These are phyloP conservation scores for Paecilomyces sp. DNA, from an alignment of 2,329 filamentous ascomycete species.

Conservation along the genomic window DNA sequence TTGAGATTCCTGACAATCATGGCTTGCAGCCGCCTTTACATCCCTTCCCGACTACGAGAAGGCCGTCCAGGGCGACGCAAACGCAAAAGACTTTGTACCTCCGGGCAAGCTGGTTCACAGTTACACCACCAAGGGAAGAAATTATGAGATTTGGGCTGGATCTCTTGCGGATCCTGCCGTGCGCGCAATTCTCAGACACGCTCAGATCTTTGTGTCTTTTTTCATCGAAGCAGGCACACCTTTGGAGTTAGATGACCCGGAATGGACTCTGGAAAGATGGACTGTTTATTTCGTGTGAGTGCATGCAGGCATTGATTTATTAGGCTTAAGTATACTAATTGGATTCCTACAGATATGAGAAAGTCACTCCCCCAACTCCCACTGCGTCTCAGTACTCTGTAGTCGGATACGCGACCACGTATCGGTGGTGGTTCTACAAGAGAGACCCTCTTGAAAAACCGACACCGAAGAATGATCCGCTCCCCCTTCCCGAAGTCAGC, in stretches of 20 bases:
- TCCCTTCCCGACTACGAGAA: conserved; percentile 56
- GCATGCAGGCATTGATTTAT: neutral
- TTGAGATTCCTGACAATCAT: conserved; percentile 3
- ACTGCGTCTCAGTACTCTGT: conserved; percentile 64
- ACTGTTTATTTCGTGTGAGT: conserved; percentile 77
- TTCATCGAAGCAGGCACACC: conserved; percentile 90
- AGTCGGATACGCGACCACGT: conserved; percentile 83
- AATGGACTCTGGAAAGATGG: conserved; percentile 74
- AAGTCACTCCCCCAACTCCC: conserved; percentile 35
- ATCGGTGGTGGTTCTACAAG: conserved; percentile 65
- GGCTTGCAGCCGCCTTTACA: conserved; percentile 56
- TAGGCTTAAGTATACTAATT: conserved; percentile 9
- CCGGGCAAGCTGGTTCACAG: conserved; percentile 65
- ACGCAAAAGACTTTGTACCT: conserved; percentile 53
- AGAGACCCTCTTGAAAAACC: conserved; percentile 32
- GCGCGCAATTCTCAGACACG: conserved; percentile 64
- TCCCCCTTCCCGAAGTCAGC: conserved; percentile 34
- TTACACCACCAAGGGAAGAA: conserved; percentile 54
- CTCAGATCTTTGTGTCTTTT: conserved; percentile 76
- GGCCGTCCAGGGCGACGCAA: conserved; percentile 41
- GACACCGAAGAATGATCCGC: conserved; percentile 34
- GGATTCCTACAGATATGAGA: conserved; percentile 45
- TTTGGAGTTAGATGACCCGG: conserved; percentile 63
- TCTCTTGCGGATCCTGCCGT: conserved; percentile 64
- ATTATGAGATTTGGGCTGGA: conserved; percentile 80